Conservation (phyloP, 1,284 basidiomycete genomes). For the Trichosporon inkin region DNA sequence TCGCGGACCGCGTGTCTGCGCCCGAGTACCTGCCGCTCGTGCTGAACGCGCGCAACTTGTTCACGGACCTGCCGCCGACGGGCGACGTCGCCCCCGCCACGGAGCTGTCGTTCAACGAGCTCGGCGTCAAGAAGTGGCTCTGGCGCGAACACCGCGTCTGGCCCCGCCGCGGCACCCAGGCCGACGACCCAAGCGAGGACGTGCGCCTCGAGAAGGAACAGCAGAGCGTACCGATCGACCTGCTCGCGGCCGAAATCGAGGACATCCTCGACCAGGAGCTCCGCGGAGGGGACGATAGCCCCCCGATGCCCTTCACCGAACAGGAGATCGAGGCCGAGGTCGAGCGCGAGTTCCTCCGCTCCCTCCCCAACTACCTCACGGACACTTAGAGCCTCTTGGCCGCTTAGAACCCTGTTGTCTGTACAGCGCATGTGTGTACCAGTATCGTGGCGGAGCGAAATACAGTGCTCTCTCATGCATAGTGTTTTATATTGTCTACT, state of each 20-base stretch:
- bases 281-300: too few relatives aligned
- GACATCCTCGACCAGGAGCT: not conserved
- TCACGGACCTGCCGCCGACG: constrained; percentile 39
- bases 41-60: constrained; percentile 41
- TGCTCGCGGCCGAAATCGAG: constrained; percentile 2
- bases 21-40: constrained; percentile 40
- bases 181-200: not conserved
- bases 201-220: not conserved
- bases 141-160: not conserved
- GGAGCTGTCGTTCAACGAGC: not conserved
- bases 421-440: too few relatives aligned
- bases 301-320: not conserved
- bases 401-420: too few relatives aligned
- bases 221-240: constrained; percentile 1
- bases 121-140: not conserved
- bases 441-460: not conserved
- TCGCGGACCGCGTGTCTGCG: constrained; percentile 22
- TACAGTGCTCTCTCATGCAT: constrained; percentile 8
- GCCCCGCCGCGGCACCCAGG: not conserved
- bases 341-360: not conserved
- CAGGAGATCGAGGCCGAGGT: not conserved
- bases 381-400: too few relatives aligned
- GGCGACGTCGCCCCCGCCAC: constrained; percentile 28
- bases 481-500: constrained; percentile 52
- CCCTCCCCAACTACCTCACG: too few relatives aligned